Conservation (phyloP, 2,329 filamentous ascomycete genomes). For the Aureobasidium sp. region DNA sequence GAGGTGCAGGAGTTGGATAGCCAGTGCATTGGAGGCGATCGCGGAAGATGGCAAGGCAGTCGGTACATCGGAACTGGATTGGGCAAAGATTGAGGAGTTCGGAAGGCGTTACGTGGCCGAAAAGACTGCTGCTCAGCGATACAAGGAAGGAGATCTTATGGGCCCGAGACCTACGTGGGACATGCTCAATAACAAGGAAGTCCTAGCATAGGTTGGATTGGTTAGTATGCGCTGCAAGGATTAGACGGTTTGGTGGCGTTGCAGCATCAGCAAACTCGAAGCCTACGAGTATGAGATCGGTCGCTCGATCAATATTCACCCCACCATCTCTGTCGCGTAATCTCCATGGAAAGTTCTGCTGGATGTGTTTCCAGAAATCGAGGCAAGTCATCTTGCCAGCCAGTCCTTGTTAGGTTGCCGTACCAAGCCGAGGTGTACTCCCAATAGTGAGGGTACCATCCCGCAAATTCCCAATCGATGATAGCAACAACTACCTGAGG, state of each 20-base stretch:
- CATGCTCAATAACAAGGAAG: constrained; percentile 21
- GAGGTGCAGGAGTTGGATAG: constrained; percentile 27
- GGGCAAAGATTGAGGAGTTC: constrained; percentile 28
- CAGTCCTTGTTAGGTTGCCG: constrained; percentile 32
- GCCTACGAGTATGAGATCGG: not conserved
- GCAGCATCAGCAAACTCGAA: too few species aligned
- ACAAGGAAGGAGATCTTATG: constrained; percentile 14
- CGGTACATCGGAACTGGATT: constrained; percentile 31
- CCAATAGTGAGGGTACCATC: constrained; percentile 42
- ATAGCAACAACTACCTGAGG: constrained; percentile 37
- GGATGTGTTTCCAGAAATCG: constrained; percentile 30
- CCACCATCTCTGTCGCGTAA: constrained; percentile 15
- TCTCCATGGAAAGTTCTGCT: constrained; percentile 35
- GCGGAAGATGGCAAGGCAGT: constrained; percentile 29
- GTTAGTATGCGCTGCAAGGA: too few species aligned
- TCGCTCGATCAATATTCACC: not conserved
- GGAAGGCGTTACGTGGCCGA: constrained; percentile 29
- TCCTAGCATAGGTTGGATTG: not conserved
- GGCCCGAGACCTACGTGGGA: constrained; percentile 24
- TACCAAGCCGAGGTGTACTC: constrained; percentile 34
- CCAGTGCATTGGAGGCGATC: constrained; percentile 27
- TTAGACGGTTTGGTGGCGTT: too few species aligned
- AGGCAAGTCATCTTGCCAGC: constrained; percentile 27
- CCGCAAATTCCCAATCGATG: constrained; percentile 39
- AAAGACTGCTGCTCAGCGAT: constrained; percentile 25